A percentile compares a stretch with the other conserved stretches of the same genome.
phyloP scores from a whole-genome alignment of 2,329 filamentous ascomycete species.

The Biscogniauxia mediterranea region DNA sequence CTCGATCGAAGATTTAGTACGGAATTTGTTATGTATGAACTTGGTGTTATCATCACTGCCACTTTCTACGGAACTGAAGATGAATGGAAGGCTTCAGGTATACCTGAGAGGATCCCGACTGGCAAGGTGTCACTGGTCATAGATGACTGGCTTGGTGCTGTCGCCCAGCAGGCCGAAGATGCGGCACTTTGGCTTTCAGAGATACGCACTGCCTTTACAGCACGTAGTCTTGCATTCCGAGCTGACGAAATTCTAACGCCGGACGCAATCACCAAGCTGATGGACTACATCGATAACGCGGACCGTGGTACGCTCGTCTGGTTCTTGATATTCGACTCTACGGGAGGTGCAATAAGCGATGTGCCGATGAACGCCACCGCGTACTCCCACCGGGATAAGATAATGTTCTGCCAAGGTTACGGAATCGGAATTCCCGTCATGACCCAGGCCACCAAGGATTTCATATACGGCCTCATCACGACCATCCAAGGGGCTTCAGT shows the following conservation, averaged over 20 bases:
- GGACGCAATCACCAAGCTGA: conserved; percentile 46
- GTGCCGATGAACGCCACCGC: conserved; percentile 54
- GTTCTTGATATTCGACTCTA: conserved; percentile 62
- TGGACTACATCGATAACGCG: conserved; percentile 50
- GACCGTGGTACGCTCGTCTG: conserved; percentile 53
- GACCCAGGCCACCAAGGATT: conserved; percentile 44
- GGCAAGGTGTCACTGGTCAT: conserved; percentile 45
- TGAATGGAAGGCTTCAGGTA: conserved; percentile 54
- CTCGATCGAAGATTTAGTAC: conserved; percentile 59
- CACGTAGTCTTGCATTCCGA: conserved; percentile 56
- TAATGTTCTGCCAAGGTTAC: conserved; percentile 64
- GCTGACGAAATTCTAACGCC: conserved; percentile 46
- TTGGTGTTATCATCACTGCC: conserved; percentile 56
- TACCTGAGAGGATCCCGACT: conserved; percentile 46
- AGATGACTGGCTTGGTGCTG: conserved; percentile 61
- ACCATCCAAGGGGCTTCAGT: conserved; percentile 39
- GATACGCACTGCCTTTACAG: conserved; percentile 51
- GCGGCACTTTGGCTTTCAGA: conserved; percentile 47
- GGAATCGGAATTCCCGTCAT: conserved; percentile 49
- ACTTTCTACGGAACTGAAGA: conserved; percentile 59
- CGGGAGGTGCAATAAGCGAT: conserved; percentile 59
- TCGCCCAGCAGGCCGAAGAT: conserved; percentile 51
- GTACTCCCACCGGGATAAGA: conserved; percentile 62
- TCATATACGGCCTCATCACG: conserved; percentile 51
- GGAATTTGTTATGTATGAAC: conserved; percentile 52